Base-by-base conservation (phyloP, 352 stramenopile species). In the Pythium aristosporum region DNA sequence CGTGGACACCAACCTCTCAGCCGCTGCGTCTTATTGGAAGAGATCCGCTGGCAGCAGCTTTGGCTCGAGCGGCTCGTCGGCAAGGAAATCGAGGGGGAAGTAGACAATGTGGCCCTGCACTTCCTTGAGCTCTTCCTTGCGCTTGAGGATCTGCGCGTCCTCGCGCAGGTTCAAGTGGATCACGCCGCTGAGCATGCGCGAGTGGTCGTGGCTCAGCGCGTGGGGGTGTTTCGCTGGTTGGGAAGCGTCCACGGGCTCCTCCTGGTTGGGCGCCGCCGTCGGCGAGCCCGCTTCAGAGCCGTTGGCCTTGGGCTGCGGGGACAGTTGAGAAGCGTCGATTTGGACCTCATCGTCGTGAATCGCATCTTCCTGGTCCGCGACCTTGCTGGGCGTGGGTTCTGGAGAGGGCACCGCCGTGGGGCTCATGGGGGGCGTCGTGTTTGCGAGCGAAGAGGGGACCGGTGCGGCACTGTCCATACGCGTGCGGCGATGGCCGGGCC, bases 61-160 rank as follows among this genome's bases (percentile, higher is more conserved):
- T 34, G 87, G 87, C 59, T 92, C 87, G n/a, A 96, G 69, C 39
- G 89, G 87, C 63, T 94, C 85, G 58, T 94, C 86, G 15, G 79
- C 76, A 37, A 96, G 63, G 49, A 96, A 96, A 36, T 96, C 75
- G 32, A 94, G 61, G 23, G 87, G 87, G 63, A 95, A 96, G 42
- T 94, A 80, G 20, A 96, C 87, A 1, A 96, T 72, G 49, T 94
- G 86, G 32, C 87, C 87, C 30, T 80, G 84, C 52, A 96, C 94
- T 67, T 89, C 82, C 36, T 76, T 91, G 6, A 96, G 68, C 69
- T 88, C 75, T 63, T 90, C 80, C 44, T 91, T 92, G 30, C 78
- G 82, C 21, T 82, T 66, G 16, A 75, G 64, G 64, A 87, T 92
- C 63, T 88, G 79, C 32, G 67, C 63, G 43, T 76, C 80, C 58